Conservation (phyloP, 306 rosid species). For the Benincasa hispida region DNA sequence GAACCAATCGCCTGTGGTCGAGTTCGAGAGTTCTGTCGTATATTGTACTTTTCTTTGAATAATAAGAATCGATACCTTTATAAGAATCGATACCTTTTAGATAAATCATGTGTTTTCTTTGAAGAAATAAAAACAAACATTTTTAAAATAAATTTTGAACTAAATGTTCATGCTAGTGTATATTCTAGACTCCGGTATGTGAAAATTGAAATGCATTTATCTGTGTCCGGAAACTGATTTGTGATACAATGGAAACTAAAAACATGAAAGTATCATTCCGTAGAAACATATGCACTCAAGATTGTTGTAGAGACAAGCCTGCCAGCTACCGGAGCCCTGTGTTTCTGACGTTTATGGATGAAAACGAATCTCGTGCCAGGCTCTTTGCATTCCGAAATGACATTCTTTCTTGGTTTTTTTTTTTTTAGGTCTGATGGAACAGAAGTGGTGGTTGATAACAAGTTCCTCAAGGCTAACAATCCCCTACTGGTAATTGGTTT, state of each 20-base stretch:
- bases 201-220: background rate
- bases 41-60: too few relatives aligned
- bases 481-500: constrained; percentile 66
- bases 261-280: background rate
- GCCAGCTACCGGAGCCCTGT: background rate
- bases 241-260: background rate
- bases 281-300: background rate
- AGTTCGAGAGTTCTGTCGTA: too few relatives aligned
- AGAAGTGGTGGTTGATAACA: constrained; percentile 82
- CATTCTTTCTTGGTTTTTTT: background rate
- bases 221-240: background rate
- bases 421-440: constrained; percentile 65
- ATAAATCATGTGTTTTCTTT: too few relatives aligned
- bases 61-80: too few relatives aligned
- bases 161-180: background rate
- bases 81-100: too few relatives aligned
- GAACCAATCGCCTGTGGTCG: too few relatives aligned
- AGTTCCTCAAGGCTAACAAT: constrained; percentile 58
- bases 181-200: background rate
- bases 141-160: background rate
- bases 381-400: background rate
- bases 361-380: background rate
- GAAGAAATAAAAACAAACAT: background rate
- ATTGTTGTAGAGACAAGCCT: background rate
- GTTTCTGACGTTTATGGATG: background rate